A percentile compares a stretch with the other conserved stretches of the same genome.
Conservation (phyloP, 2,329 filamentous ascomycete species). For the Fusarium torulosum region DNA sequence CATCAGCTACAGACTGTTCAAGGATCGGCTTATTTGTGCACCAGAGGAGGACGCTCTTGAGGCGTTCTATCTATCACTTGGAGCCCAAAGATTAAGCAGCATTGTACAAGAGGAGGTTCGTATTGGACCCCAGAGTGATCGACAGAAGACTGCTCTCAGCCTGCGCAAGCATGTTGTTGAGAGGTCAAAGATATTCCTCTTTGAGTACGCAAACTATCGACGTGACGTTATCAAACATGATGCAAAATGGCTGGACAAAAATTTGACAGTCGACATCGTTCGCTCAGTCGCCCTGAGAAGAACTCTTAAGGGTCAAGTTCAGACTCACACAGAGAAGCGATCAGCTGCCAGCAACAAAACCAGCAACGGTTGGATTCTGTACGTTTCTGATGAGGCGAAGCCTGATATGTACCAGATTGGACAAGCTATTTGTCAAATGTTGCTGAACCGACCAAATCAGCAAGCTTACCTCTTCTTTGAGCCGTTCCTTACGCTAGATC, state of each 20-base stretch:
- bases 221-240: slow-evolving; percentile 87
- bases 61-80: slow-evolving; percentile 84
- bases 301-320: slow-evolving; percentile 76
- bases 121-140: slow-evolving; percentile 74
- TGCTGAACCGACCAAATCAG: slow-evolving; percentile 86
- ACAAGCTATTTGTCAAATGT: slow-evolving; percentile 83
- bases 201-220: slow-evolving; percentile 78
- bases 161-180: slow-evolving; percentile 87
- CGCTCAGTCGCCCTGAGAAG: slow-evolving; percentile 81
- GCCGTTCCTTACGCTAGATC: slow-evolving; percentile 86
- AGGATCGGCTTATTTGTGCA: slow-evolving; percentile 83
- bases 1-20: slow-evolving; percentile 89
- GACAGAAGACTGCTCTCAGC: slow-evolving; percentile 76
- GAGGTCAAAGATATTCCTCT: slow-evolving; percentile 87
- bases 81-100: slow-evolving; percentile 79
- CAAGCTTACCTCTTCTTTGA: slow-evolving; percentile 92
- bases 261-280: slow-evolving; percentile 82
- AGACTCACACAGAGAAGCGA: slow-evolving; percentile 79
- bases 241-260: slow-evolving; percentile 89
- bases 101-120: slow-evolving; percentile 83
- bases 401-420: slow-evolving; percentile 94
- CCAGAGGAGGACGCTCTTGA: slow-evolving; percentile 92
- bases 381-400: slow-evolving; percentile 75
- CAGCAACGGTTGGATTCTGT: slow-evolving; percentile 73
- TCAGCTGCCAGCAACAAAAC: slow-evolving; percentile 75